phyloP scores from a whole-genome alignment of 176 grass and related monocot species.

The sorghum (Sorghum bicolor) region Sorghum_bicolor_NCBIv3 NC_012873.2:56112501-56113000 shows the following conservation, averaged over 20 bases:
- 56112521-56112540: neutral
- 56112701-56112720: neutral
- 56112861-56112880: neutral
- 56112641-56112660: neutral
- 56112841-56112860: neutral
- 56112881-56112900: neutral
- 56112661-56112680: neutral
- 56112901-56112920: neutral
- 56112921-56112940: neutral
- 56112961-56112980: neutral
- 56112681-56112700: neutral
- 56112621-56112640: neutral
- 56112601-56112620: neutral
- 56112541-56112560: neutral
- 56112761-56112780: slow-evolving; percentile 9
- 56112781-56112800: neutral
- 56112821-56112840: neutral
- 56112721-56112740: slow-evolving; percentile 6
- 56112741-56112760: slow-evolving; percentile 1
- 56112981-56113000: neutral
- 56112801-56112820: neutral
- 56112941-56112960: neutral
- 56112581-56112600: neutral
- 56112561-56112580: neutral
- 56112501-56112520: neutral